These are phyloP conservation scores for Cordia subcordata DNA, from an alignment of 257 asterid species.

Conservation along the genomic window DNA sequence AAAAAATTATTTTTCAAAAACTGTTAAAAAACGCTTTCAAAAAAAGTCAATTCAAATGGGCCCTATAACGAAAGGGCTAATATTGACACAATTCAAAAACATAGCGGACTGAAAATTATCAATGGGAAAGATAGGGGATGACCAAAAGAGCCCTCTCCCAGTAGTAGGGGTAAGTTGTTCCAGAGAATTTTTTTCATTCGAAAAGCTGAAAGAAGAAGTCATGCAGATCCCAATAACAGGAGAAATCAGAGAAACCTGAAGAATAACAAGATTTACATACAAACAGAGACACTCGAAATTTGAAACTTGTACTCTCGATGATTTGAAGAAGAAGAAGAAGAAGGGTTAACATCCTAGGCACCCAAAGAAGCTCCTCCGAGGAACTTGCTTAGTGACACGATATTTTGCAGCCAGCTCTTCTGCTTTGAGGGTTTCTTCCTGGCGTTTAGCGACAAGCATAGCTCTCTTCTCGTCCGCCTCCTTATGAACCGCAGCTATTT, in stretches of 20 bases:
- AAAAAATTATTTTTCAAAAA: too few species aligned
- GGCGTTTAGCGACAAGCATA: conserved; percentile 47
- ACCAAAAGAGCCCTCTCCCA: too few species aligned
- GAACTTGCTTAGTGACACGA: conserved; percentile 56
- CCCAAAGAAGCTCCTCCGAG: conserved; percentile 44
- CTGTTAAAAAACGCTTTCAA: too few species aligned
- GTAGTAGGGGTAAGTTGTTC: too few species aligned
- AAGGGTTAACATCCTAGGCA: conserved; percentile 44
- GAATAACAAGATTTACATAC: conserved; percentile 5
- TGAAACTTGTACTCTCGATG: conserved; percentile 7
- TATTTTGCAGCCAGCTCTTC: conserved; percentile 65
- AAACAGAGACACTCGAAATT: conserved; percentile 12
- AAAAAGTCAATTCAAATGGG: too few species aligned
- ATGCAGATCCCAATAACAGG: not conserved
- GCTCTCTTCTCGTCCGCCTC: conserved; percentile 81
- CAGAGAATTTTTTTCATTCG: not conserved
- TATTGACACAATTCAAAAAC: too few species aligned
- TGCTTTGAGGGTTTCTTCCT: conserved; percentile 55
- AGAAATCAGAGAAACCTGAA: not conserved
- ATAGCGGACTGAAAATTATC: too few species aligned
- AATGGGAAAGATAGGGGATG: too few species aligned
- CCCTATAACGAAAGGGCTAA: too few species aligned
- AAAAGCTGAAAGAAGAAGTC: not conserved
- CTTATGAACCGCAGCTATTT: conserved; percentile 62
- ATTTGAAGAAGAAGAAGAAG: not conserved